phyloP scores from a whole-genome alignment of 805 yeast species.

The Candida sanyiensis region DNA sequence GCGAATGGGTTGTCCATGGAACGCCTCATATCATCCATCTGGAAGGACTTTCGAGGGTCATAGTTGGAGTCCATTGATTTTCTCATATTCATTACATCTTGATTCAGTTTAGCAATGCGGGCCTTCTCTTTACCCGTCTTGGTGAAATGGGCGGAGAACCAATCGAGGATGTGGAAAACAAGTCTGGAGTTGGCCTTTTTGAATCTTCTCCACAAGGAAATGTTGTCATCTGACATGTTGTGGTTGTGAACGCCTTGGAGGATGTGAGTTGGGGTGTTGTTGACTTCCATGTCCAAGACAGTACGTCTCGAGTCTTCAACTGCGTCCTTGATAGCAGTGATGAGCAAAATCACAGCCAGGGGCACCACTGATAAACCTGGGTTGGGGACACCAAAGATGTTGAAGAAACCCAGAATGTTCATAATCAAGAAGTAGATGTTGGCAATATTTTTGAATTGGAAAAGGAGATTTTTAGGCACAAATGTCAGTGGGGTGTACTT shows the following conservation, averaged over 20 bases:
- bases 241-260: slow-evolving; percentile 49
- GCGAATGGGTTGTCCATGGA: slow-evolving; percentile 26
- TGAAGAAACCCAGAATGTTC: slow-evolving; percentile 72
- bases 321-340: slow-evolving; percentile 77
- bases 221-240: slow-evolving; percentile 57
- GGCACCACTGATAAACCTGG: slow-evolving; percentile 77
- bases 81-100: slow-evolving; percentile 26
- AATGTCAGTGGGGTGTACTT: slow-evolving; percentile 90
- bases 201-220: slow-evolving; percentile 47
- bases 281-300: slow-evolving; percentile 63
- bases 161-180: slow-evolving; percentile 17
- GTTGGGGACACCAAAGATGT: slow-evolving; percentile 74
- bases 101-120: slow-evolving; percentile 22
- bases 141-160: slow-evolving; percentile 31
- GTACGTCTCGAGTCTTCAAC: slow-evolving; percentile 78
- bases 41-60: slow-evolving; percentile 26
- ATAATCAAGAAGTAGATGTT: slow-evolving; percentile 78
- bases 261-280: slow-evolving; percentile 68
- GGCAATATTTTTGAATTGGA: slow-evolving; percentile 86
- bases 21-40: slow-evolving; percentile 22
- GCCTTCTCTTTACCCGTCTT: slow-evolving; percentile 34
- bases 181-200: slow-evolving; percentile 44
- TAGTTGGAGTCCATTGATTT: slow-evolving; percentile 36
- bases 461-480: slow-evolving; percentile 73
- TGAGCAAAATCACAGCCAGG: slow-evolving; percentile 64